Percentiles rank a stretch among this genome's conserved stretches.
Conservation (phyloP, 495 filamentous ascomycete genomes). For the Aspergillus sclerotioniger region DNA sequence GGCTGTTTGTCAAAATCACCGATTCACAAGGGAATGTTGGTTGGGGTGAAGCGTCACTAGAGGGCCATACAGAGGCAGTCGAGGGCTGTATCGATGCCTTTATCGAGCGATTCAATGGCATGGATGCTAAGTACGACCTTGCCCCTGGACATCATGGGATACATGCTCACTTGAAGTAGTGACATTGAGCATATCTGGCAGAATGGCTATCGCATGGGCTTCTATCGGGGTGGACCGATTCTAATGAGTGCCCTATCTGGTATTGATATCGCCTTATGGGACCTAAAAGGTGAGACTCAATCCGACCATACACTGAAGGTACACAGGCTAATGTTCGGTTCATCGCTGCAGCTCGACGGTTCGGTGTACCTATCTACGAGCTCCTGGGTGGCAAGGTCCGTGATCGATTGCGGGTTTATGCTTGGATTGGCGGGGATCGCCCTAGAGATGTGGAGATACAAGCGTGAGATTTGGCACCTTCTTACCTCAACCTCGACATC, state of each 20-base stretch:
- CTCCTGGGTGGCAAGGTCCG: conserved; percentile 72
- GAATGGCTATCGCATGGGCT: conserved; percentile 62
- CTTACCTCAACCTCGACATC: too few species aligned
- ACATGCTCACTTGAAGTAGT: conserved; percentile 21
- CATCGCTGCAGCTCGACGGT: conserved; percentile 24
- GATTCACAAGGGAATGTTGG: conserved; percentile 60
- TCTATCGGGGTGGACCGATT: conserved; percentile 75
- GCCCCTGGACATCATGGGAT: not conserved
- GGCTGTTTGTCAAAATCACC: conserved; percentile 75
- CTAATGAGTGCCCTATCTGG: conserved; percentile 75
- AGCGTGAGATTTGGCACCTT: conserved; percentile 3
- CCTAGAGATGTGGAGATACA: conserved; percentile 58
- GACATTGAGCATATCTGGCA: conserved; percentile 83
- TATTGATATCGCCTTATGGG: conserved; percentile 78
- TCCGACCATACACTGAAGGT: not conserved
- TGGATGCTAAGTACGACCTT: conserved; percentile 67
- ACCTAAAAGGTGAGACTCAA: conserved; percentile 55
- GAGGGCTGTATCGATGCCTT: conserved; percentile 71
- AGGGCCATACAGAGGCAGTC: conserved; percentile 74
- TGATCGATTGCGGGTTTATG: conserved; percentile 69
- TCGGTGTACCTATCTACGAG: conserved; percentile 66
- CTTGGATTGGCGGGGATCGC: conserved; percentile 79
- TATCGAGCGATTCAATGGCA: conserved; percentile 57
- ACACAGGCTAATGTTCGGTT: not conserved
- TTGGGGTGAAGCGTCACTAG: conserved; percentile 75